A percentile compares a stretch with the other conserved stretches of the same genome.
Conservation (phyloP, 768 basidiomycete species). For the Suillus weaverae region DNA sequence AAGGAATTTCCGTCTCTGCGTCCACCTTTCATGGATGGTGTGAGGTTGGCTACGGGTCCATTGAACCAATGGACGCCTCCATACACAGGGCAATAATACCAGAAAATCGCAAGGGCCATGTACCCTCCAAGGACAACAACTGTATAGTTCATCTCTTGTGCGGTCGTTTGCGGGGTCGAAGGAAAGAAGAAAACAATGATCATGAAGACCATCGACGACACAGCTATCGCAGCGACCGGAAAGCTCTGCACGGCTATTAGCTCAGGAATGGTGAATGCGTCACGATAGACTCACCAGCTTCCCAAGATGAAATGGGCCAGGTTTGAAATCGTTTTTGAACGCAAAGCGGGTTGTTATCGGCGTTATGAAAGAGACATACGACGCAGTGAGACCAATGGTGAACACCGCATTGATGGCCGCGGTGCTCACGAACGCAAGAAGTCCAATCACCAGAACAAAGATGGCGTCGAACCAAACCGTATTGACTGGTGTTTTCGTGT, state of each 20-base stretch:
- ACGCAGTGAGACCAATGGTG: background rate
- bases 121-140: background rate
- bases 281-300: background rate
- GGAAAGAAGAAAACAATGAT: constrained; percentile 1
- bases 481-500: background rate
- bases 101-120: background rate
- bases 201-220: constrained; percentile 1
- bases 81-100: background rate
- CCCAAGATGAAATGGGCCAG: background rate
- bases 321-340: background rate
- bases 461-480: background rate
- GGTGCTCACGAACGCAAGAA: constrained; percentile 1
- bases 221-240: background rate
- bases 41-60: background rate
- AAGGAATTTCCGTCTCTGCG: background rate
- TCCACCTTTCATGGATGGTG: background rate
- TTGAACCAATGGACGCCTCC: constrained; percentile 1
- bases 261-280: background rate
- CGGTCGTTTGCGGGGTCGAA: background rate
- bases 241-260: background rate
- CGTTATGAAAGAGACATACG: background rate
- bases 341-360: background rate
- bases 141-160: background rate
- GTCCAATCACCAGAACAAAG: background rate
- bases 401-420: background rate